A percentile compares a stretch with the other conserved stretches of the same genome.
phyloP scores from a whole-genome alignment of 805 yeast species.

The Candida germanica region DNA sequence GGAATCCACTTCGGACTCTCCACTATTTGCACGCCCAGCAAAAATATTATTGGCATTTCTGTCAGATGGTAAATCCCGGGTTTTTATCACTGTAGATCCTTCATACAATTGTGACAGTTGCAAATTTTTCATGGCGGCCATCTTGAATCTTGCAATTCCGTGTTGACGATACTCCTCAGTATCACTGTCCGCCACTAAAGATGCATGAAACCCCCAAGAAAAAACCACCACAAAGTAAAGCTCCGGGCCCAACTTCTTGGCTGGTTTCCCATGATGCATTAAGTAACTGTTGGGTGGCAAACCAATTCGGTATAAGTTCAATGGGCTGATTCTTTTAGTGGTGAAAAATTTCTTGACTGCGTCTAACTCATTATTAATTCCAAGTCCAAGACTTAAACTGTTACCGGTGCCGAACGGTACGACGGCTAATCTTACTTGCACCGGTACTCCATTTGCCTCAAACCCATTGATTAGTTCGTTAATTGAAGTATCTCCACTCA shows the following conservation, averaged over 20 bases:
- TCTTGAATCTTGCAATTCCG: conserved; percentile 65
- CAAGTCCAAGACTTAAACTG: conserved; percentile 66
- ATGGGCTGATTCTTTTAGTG: conserved; percentile 20
- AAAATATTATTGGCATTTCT: neutral
- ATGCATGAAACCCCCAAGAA: conserved; percentile 86
- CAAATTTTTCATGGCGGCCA: conserved; percentile 62
- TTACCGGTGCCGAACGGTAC: conserved; percentile 88
- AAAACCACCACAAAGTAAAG: conserved; percentile 56
- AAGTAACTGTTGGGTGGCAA: conserved; percentile 33
- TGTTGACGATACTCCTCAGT: conserved; percentile 58
- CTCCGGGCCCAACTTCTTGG: neutral
- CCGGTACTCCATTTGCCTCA: conserved; percentile 1
- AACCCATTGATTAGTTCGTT: conserved; percentile 68
- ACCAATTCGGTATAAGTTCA: conserved; percentile 43
- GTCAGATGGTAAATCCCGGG: conserved; percentile 1
- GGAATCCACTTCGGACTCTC: conserved; percentile 5
- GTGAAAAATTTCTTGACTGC: conserved; percentile 18
- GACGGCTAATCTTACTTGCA: conserved; percentile 24
- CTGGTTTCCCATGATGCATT: conserved; percentile 4
- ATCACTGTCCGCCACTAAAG: conserved; percentile 78
- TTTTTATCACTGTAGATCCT: conserved; percentile 29
- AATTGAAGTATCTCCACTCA: conserved; percentile 87
- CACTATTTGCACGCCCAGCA: neutral
- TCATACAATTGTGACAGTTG: conserved; percentile 48
- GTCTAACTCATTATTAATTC: conserved; percentile 23